Percentiles rank a stretch among this genome's conserved stretches.
phyloP scores from a whole-genome alignment of 176 grass and related monocot genomes.

The Ananas comosus region DNA sequence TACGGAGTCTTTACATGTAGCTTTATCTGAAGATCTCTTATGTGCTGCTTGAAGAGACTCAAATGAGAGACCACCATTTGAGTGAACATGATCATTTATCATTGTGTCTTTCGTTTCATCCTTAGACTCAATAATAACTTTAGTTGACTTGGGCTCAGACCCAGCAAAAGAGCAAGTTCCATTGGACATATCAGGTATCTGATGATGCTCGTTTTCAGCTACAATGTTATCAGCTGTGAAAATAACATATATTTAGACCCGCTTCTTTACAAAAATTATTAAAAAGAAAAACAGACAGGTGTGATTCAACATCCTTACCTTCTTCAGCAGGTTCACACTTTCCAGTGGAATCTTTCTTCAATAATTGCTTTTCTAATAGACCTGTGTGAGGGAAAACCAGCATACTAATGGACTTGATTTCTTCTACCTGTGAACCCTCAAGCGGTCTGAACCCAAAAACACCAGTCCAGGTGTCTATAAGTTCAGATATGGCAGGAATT shows the following conservation, averaged over 20 bases:
- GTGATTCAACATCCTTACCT: constrained; percentile 36
- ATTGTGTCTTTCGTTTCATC: constrained; percentile 3
- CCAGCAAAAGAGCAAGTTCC: constrained; percentile 17
- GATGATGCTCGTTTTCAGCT: constrained; percentile 8
- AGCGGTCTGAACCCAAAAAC: constrained; percentile 83
- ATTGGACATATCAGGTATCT: constrained; percentile 16
- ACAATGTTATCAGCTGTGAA: constrained; percentile 12
- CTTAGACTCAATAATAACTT: constrained; percentile 11
- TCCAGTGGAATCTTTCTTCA: constrained; percentile 33
- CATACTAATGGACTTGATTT: constrained; percentile 67
- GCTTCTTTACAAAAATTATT: neutral
- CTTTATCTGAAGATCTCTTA: constrained; percentile 11
- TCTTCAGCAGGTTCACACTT: constrained; percentile 14
- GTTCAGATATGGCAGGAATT: constrained; percentile 89
- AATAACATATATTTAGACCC: constrained; percentile 25
- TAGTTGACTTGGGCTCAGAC: constrained; percentile 11
- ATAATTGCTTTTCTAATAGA: constrained; percentile 81
- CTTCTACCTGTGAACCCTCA: constrained; percentile 54
- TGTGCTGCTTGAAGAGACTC: constrained; percentile 22
- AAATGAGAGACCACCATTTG: constrained; percentile 20
- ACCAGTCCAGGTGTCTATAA: constrained; percentile 79
- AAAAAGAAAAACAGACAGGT: neutral
- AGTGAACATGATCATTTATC: constrained; percentile 13
- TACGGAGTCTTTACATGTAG: constrained; percentile 12
- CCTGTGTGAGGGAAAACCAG: constrained; percentile 86